Conservation (phyloP, 371 early-diverging fungal species). For the Actinomortierella ambigua region DNA sequence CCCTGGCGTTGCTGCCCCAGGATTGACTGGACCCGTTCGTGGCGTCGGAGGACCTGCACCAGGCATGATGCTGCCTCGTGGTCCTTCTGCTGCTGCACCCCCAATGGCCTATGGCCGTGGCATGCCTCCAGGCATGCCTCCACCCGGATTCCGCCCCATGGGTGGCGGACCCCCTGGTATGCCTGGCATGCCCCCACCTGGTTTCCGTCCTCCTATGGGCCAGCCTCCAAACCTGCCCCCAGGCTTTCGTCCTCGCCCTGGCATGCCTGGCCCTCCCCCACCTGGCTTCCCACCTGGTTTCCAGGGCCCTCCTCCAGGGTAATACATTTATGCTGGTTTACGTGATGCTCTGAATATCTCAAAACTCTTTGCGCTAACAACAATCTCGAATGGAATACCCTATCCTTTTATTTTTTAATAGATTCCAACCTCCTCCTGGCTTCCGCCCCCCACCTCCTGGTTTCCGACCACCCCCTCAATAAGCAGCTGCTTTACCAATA, state of each 20-base stretch:
- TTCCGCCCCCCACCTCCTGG: conserved; percentile 61
- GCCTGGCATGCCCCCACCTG: conserved; percentile 55
- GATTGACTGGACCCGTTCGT: conserved; percentile 87
- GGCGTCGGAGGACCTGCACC: conserved; percentile 94
- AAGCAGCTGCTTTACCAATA: neutral
- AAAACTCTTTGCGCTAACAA: conserved; percentile 11
- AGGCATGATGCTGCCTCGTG: conserved; percentile 76
- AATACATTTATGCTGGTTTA: neutral
- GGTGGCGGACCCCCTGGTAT: conserved; percentile 29
- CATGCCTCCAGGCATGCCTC: conserved; percentile 53
- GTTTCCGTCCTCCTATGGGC: conserved; percentile 50
- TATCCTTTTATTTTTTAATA: conserved; percentile 6
- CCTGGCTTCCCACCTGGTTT: conserved; percentile 38
- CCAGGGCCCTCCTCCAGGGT: conserved; percentile 49
- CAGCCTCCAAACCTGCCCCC: conserved; percentile 48
- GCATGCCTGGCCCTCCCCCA: conserved; percentile 52
- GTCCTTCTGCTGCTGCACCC: conserved; percentile 56
- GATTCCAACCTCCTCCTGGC: conserved; percentile 47
- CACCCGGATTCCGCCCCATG: conserved; percentile 33
- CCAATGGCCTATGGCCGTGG: conserved; percentile 81
- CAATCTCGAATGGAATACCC: conserved; percentile 28
- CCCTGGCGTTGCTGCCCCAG: conserved; percentile 60
- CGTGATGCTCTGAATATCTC: neutral
- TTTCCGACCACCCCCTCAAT: conserved; percentile 55
- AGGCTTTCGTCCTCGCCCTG: conserved; percentile 70